Conservation (phyloP, 805 yeast species). For the Debaryomyces tyrocola region DNA sequence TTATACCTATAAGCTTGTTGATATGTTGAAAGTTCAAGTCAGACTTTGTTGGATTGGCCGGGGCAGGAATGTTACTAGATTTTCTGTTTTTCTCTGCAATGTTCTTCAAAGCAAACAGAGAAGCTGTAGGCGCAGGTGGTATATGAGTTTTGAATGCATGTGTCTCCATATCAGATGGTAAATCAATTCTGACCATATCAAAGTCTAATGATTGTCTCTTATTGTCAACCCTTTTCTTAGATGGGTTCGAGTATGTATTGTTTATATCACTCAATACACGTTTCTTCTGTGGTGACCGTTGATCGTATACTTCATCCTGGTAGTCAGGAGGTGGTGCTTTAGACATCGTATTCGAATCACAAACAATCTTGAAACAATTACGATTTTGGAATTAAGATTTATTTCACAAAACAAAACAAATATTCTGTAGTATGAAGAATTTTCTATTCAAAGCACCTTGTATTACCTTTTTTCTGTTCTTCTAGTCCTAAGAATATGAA, state of each 20-base stretch:
- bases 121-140: slow-evolving; percentile 5
- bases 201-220: slow-evolving; percentile 19
- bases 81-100: slow-evolving; percentile 3
- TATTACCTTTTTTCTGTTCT: too few species aligned
- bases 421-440: too few species aligned
- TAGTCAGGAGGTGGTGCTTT: background rate
- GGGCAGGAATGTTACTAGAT: slow-evolving; percentile 6
- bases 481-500: too few species aligned
- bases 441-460: too few species aligned
- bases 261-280: slow-evolving; percentile 18
- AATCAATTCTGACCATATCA: slow-evolving; percentile 17
- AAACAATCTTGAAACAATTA: background rate
- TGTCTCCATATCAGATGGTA: background rate
- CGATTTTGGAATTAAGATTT: background rate
- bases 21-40: slow-evolving; percentile 14
- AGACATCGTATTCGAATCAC: background rate
- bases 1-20: slow-evolving; percentile 14
- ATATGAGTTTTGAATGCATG: slow-evolving; percentile 5
- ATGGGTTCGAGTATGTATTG: slow-evolving; percentile 4
- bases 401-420: too few species aligned
- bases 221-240: background rate
- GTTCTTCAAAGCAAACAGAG: background rate
- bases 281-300: slow-evolving; percentile 11
- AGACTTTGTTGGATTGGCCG: background rate
- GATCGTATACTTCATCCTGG: background rate